These are phyloP conservation scores for Exophiala mesophila DNA, from an alignment of 2,329 filamentous ascomycete species.

Conservation along the genomic window DNA sequence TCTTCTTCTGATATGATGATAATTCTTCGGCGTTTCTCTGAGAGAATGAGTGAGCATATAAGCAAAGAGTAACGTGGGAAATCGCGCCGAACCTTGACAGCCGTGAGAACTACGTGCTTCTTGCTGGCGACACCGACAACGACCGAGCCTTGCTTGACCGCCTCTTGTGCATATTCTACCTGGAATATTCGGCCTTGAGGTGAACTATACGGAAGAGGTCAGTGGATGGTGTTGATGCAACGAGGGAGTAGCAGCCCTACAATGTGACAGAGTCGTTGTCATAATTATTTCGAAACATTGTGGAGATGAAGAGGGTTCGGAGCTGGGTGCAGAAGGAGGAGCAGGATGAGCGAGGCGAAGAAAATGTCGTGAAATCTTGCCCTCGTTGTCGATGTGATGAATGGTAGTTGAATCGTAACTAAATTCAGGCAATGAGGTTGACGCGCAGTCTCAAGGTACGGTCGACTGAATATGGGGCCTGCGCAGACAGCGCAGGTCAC, in stretches of 20 bases:
- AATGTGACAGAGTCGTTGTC: conserved; percentile 99
- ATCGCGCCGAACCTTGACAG: conserved; percentile 70
- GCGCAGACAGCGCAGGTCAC: no score
- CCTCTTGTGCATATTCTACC: conserved; percentile 97
- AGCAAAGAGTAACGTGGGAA: conserved; percentile 14
- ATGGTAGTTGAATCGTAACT: neutral
- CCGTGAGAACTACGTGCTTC: conserved; percentile 92
- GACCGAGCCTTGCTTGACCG: conserved; percentile 97
- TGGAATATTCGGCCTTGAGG: conserved; percentile 99
- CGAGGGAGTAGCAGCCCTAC: no score
- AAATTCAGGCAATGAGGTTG: conserved; percentile 3
- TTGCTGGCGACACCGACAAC: conserved; percentile 97
- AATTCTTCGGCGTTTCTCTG: conserved; percentile 98
- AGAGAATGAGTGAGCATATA: conserved; percentile 14
- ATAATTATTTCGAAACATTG: conserved; percentile 99
- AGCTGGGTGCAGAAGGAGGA: conserved; percentile 1
- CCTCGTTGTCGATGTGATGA: neutral
- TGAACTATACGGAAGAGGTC: conserved; percentile 69
- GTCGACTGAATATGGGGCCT: no score
- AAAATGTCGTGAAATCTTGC: conserved; percentile 3
- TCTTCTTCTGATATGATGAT: conserved; percentile 99
- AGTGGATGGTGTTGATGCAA: no score
- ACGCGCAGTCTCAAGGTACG: conserved; percentile 1
- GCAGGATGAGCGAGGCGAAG: conserved; percentile 5
- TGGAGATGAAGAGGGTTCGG: conserved; percentile 33